Evolutionary conservation across 768 basidiomycete species (phyloP).

Genomic region (Symmetrospora coprosmae): DNA sequence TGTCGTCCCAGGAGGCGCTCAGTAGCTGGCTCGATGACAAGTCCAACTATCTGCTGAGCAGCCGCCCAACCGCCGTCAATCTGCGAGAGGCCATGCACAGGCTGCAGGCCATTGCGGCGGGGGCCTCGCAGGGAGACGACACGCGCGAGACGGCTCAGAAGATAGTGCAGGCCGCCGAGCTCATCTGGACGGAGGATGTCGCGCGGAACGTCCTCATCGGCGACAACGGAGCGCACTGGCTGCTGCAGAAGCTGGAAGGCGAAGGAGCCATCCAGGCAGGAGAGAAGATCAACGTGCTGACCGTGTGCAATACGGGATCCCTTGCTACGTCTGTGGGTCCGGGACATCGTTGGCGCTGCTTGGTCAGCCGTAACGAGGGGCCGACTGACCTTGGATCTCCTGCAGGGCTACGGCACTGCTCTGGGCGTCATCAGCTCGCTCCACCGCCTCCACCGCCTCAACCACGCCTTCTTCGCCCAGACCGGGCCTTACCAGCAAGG

Average conservation of each 20-base stretch:
- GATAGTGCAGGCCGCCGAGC: constrained; percentile 55
- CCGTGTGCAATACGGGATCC: constrained; percentile 70
- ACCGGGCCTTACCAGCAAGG: constrained; percentile 92
- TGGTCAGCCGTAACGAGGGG: no score
- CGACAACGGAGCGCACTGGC: constrained; percentile 71
- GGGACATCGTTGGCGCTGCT: no score
- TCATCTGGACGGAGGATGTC: constrained; percentile 74
- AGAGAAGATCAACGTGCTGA: constrained; percentile 60
- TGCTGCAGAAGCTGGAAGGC: constrained; percentile 45
- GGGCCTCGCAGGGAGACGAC: constrained; percentile 39
- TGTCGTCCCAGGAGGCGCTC: constrained; percentile 43
- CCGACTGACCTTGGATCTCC: no score
- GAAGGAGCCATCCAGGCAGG: constrained; percentile 38
- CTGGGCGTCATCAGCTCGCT: constrained; percentile 84
- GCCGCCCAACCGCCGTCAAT: constrained; percentile 94
- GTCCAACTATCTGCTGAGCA: constrained; percentile 61
- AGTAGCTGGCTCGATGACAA: constrained; percentile 47
- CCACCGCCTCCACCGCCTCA: constrained; percentile 59
- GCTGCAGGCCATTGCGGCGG: constrained; percentile 42
- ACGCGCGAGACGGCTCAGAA: constrained; percentile 41
- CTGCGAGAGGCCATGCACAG: constrained; percentile 71
- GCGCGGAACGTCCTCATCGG: constrained; percentile 75
- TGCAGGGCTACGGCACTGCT: constrained; percentile 89
- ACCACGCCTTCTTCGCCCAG: constrained; percentile 80
- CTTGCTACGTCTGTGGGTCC: constrained; percentile 75